Conservation (phyloP, 176 grass and related monocot species). For the Guadua angustifolia region DNA sequence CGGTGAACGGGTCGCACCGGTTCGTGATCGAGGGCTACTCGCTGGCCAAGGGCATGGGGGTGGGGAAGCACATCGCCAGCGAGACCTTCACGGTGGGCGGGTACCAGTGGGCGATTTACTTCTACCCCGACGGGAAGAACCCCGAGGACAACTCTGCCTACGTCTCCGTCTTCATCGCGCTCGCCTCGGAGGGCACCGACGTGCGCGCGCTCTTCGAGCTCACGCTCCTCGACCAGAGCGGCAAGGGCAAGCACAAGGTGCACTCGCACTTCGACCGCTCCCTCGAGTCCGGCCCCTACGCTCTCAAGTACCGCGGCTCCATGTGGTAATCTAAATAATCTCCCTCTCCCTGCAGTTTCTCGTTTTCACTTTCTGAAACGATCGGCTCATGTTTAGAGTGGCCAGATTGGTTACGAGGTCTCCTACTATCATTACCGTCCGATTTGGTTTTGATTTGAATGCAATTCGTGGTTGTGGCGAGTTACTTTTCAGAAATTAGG, state of each 20-base stretch:
- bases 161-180: constrained; percentile 92
- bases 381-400: neutral
- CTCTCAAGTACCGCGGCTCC: constrained; percentile 86
- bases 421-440: neutral
- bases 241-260: constrained; percentile 83
- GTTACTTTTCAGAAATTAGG: neutral
- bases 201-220: constrained; percentile 95
- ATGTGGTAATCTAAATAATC: constrained; percentile 71
- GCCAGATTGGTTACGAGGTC: neutral
- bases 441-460: constrained; percentile 12
- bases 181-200: constrained; percentile 86
- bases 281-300: constrained; percentile 83
- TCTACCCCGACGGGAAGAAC: constrained; percentile 96
- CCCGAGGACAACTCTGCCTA: constrained; percentile 90
- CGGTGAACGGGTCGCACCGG: constrained; percentile 86
- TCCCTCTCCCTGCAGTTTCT: neutral
- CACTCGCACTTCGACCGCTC: constrained; percentile 89
- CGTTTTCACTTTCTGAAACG: neutral
- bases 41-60: constrained; percentile 90
- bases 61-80: constrained; percentile 94
- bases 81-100: constrained; percentile 89
- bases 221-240: constrained; percentile 89
- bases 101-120: constrained; percentile 94
- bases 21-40: constrained; percentile 97
- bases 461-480: neutral